Base-by-base conservation (phyloP, 2,329 filamentous ascomycete species). In the Verticillium longisporum region DNA sequence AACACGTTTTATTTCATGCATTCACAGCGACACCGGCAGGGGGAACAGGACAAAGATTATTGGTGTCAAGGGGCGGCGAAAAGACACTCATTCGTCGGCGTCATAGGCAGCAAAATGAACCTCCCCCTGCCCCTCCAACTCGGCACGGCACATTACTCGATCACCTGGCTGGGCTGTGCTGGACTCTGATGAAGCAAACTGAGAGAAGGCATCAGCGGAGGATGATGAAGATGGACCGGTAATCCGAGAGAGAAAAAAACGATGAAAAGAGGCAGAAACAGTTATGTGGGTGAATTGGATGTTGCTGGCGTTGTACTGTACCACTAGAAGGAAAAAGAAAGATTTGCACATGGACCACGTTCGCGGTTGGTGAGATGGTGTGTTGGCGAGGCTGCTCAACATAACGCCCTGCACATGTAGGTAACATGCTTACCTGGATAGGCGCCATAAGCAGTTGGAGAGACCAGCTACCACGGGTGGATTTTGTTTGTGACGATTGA, bases 271-370 rank as follows among this genome's bases (percentile, higher is more conserved):
- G 38, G 60, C 45, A 50, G 45, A 50, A 50, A 18, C 45, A 50
- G 45, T n/a, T 1, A 50, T 50, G 45, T 50, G 45, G 45, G 21
- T 21, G n/a, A n/a, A 11, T 15, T 55, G 54, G 38, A 37, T 50
- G 45, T 32, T 37, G 57, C 38, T 57, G 60, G 56, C 57, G 60
- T 36, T 55, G 45, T 34, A 53, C 56, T 64, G 63, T 62, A 64
- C 32, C 55, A 63, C 18, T 63, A 64, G 56, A 45, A 55, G 34
- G 33, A 57, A 57, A 63, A 60, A 62, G 13, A 18, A 57, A 38
- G 26, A 18, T 55, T 55, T 55, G 54, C 54, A 55, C 54, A 55
- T 34, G 14, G 54, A 21, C 13, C 7, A 10, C n/a, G 41, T 14
- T 53, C 21, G n/a, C 11, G 33, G 13, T 14, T 55, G 4, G 26